Evolutionary conservation across 495 filamentous ascomycete species (phyloP), one percentile per base, ranked within the genome.

Genomic region (Pyronema domesticum): DNA sequence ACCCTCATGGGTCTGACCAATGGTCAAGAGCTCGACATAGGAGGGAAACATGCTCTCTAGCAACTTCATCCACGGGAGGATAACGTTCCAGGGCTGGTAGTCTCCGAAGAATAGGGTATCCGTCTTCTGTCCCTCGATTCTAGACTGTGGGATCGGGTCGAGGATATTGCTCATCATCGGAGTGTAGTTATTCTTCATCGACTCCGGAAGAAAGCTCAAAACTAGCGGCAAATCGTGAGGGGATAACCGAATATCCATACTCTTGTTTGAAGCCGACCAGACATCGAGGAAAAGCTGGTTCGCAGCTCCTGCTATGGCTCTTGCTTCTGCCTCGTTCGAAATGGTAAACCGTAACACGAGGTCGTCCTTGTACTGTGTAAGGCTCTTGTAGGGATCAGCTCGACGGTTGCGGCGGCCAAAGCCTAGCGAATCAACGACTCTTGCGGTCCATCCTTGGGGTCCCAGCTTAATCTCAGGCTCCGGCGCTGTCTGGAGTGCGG

Each of bases 291-390:
- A 78, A 34, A 95, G 75, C 39, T 81, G 78, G 45, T 83, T 75
- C 7, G 81, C 71, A 13, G 86, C 91, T 54, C 82, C 74, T 9
- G 81, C 77, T 55, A 98, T 70, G 2, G 82, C 80, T 44, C 70
- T 70, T 51, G 85, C 83, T 59, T 98, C 85, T 23, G 80, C 74
- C 9, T 72, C 61, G 45, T 77, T 78, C 53, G 73, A 79, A 55
- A 94, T 68, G 62, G 84, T 85, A 74, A 95, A 95, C 13, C 91
- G 80, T 37, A 95, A 70, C 11, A 98, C 89, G 13, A 95, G 73
- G 65, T 95, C 82, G 43, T 80, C 76, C 45, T 77, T 80, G 66
- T 95, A 95, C 55, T 79, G 75, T 34, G 77, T 73, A 14, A 77
- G 48, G 36, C 11, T 3, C 13, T 48, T 43, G 15, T 43, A 17